Percentiles rank a stretch among this genome's conserved stretches.
Evolutionary conservation across 805 yeast genomes (phyloP).

Genomic region (Pichia exigua): DNA sequence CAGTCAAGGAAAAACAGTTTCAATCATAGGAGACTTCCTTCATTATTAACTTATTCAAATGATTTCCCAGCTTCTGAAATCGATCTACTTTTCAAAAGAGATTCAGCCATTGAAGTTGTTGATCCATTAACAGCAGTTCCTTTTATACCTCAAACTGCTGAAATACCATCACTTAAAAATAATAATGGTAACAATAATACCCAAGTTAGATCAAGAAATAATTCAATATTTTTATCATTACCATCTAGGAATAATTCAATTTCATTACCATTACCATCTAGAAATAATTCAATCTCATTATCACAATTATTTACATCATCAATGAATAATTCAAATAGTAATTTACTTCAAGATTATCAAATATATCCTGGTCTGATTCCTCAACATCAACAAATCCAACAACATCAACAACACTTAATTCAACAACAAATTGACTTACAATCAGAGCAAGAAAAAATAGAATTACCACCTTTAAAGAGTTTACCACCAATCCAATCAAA

Average conservation of each 20-base stretch:
- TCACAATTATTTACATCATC: neutral
- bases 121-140: constrained; percentile 22
- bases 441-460: constrained; percentile 9
- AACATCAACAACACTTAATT: neutral
- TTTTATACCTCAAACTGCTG: constrained; percentile 9
- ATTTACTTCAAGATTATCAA: neutral
- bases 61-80: constrained; percentile 27
- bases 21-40: constrained; percentile 25
- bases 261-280: constrained; percentile 4
- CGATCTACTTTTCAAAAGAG: constrained; percentile 30
- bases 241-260: constrained; percentile 11
- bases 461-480: constrained; percentile 13
- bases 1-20: constrained; percentile 24
- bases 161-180: neutral
- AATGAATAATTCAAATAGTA: neutral
- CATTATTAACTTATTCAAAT: constrained; percentile 19
- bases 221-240: constrained; percentile 13
- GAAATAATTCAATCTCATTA: neutral
- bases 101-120: constrained; percentile 23
- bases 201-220: neutral
- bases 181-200: neutral
- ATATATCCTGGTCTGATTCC: neutral
- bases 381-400: constrained; percentile 7
- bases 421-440: constrained; percentile 7
- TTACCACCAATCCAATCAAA: neutral